Evolutionary conservation across 768 basidiomycete genomes (phyloP).

Genomic region (Terana coerulea): DNA sequence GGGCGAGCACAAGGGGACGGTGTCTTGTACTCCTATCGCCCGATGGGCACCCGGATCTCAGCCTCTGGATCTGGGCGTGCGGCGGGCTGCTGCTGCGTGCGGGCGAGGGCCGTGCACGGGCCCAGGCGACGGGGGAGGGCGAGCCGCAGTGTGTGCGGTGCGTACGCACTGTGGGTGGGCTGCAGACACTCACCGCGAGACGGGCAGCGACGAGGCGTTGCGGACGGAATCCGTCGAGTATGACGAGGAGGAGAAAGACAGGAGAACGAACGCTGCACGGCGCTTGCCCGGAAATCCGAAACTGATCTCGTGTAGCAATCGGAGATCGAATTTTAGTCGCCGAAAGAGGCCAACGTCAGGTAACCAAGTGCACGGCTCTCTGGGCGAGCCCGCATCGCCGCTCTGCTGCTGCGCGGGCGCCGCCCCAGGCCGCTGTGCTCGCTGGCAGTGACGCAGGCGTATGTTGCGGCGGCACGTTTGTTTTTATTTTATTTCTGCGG

Average conservation of each 20-base stretch:
- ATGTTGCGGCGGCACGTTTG: background rate
- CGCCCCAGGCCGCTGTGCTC: background rate
- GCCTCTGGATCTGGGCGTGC: too few species aligned
- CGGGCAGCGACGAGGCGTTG: background rate
- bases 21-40: conserved; percentile 54
- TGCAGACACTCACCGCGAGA: background rate
- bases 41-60: conserved; percentile 63
- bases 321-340: conserved; percentile 16
- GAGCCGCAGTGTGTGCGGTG: background rate
- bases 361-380: conserved; percentile 13
- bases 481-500: background rate
- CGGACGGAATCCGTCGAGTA: background rate
- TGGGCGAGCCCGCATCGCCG: background rate
- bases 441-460: background rate
- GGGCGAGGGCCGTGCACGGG: background rate
- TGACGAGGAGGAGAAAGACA: conserved; percentile 19
- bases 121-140: background rate
- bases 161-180: background rate
- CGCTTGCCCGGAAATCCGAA: conserved; percentile 13
- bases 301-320: conserved; percentile 14
- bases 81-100: background rate
- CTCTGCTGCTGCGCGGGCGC: background rate
- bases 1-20: conserved; percentile 19
- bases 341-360: conserved; percentile 8
- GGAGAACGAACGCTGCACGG: conserved; percentile 13